These are phyloP conservation scores for Phytophthora ohioensis DNA, from an alignment of 352 stramenopile genomes.

Conservation along the genomic window DNA sequence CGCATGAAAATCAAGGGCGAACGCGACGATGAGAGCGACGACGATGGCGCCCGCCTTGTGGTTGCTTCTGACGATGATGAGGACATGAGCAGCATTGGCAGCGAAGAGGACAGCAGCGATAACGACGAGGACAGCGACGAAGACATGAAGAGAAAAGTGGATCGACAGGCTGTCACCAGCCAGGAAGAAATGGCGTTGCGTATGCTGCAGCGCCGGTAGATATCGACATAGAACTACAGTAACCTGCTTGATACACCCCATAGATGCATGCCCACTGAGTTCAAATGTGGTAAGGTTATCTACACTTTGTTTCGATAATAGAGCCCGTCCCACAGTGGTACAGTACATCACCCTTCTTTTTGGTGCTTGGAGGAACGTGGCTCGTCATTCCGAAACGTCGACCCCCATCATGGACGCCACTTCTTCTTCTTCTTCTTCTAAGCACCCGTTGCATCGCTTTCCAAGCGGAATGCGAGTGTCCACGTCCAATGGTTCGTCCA, in stretches of 20 bases:
- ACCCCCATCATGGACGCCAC: constrained; percentile 20
- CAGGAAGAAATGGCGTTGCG: constrained; percentile 86
- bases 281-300: background rate
- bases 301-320: constrained; percentile 16
- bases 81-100: constrained; percentile 49
- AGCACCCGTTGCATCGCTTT: constrained; percentile 29
- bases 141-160: constrained; percentile 45
- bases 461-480: constrained; percentile 34
- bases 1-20: constrained; percentile 87
- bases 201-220: constrained; percentile 76
- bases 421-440: constrained; percentile 20
- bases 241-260: constrained; percentile 18
- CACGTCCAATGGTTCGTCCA: background rate
- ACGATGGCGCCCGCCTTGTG: constrained; percentile 43
- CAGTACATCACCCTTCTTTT: background rate
- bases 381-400: constrained; percentile 3
- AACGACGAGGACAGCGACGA: constrained; percentile 46
- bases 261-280: background rate
- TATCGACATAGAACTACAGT: constrained; percentile 2
- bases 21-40: constrained; percentile 54
- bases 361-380: constrained; percentile 18
- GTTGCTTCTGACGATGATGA: constrained; percentile 51
- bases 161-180: constrained; percentile 58
- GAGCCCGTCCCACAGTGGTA: constrained; percentile 13
- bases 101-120: constrained; percentile 24